Conservation (phyloP, 176 grass and related monocot species). For the Metroxylon sagu region DNA sequence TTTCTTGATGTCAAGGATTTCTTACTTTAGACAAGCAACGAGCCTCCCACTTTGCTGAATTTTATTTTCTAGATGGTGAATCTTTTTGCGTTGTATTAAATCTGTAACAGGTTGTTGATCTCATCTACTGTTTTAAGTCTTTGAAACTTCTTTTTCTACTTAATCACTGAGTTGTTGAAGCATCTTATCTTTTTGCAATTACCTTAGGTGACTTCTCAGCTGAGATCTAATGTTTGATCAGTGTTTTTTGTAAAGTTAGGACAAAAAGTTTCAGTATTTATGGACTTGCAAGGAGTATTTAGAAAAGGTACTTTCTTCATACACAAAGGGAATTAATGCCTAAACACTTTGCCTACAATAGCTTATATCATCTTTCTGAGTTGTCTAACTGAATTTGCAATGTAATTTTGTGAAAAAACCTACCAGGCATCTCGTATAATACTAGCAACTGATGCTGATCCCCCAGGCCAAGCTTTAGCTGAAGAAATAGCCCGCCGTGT, state of each 20-base stretch:
- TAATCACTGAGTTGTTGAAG: neutral
- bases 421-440: conserved; percentile 95
- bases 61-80: no score
- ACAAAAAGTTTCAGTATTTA: conserved; percentile 81
- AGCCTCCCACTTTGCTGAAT: no score
- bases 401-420: neutral
- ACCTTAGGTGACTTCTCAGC: neutral
- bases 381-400: conserved; percentile 13
- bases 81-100: no score
- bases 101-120: no score
- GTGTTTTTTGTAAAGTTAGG: conserved; percentile 82
- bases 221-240: conserved; percentile 32
- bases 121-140: no score
- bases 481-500: conserved; percentile 90
- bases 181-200: neutral
- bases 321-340: no score
- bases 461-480: conserved; percentile 72
- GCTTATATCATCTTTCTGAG: neutral
- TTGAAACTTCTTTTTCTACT: no score
- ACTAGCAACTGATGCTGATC: conserved; percentile 76
- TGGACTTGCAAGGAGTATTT: conserved; percentile 92
- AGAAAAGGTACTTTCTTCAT: conserved; percentile 46
- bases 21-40: no score
- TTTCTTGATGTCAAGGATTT: no score
- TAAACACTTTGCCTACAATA: neutral